Percentiles rank a stretch among this genome's conserved stretches.
Conservation (phyloP, 768 basidiomycete species). For the Multifurca ochricompacta region DNA sequence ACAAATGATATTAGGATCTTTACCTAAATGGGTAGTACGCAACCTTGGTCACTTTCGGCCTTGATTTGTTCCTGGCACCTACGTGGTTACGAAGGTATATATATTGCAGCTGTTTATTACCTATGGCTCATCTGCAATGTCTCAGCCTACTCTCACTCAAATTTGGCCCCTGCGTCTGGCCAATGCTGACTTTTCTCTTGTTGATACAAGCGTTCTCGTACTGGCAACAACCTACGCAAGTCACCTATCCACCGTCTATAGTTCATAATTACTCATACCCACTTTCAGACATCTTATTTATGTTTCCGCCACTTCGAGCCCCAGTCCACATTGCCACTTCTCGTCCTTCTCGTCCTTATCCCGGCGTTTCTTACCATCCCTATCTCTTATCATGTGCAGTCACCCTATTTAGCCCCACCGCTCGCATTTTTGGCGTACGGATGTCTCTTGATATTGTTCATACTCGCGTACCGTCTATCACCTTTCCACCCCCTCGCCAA, state of each 20-base stretch:
- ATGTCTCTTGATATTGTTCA: slow-evolving; percentile 2
- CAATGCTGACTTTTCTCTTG: background rate
- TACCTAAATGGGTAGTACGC: too few relatives aligned
- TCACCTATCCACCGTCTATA: too few relatives aligned
- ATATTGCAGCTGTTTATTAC: background rate
- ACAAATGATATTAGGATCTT: too few relatives aligned
- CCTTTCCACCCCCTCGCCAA: slow-evolving; percentile 45
- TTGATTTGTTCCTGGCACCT: too few relatives aligned
- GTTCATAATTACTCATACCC: background rate
- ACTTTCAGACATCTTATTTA: background rate
- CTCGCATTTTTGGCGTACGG: slow-evolving; percentile 4
- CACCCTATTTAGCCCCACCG: background rate
- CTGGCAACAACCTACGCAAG: slow-evolving; percentile 3
- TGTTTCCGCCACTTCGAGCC: slow-evolving; percentile 9
- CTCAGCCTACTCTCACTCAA: background rate
- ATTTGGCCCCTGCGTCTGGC: background rate
- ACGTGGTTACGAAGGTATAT: too few relatives aligned
- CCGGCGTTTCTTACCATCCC: slow-evolving; percentile 5
- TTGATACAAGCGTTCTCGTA: background rate
- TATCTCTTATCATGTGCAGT: background rate
- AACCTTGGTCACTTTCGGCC: too few relatives aligned
- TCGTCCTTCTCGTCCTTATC: background rate
- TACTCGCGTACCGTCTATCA: slow-evolving; percentile 38
- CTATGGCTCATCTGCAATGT: slow-evolving; percentile 29
- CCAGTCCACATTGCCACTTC: background rate